Percentiles rank a stretch among this genome's conserved stretches.
These are phyloP conservation scores for Uronychia setigera DNA, from an alignment of 73 alveolate genomes.

Conservation along the genomic window DNA sequence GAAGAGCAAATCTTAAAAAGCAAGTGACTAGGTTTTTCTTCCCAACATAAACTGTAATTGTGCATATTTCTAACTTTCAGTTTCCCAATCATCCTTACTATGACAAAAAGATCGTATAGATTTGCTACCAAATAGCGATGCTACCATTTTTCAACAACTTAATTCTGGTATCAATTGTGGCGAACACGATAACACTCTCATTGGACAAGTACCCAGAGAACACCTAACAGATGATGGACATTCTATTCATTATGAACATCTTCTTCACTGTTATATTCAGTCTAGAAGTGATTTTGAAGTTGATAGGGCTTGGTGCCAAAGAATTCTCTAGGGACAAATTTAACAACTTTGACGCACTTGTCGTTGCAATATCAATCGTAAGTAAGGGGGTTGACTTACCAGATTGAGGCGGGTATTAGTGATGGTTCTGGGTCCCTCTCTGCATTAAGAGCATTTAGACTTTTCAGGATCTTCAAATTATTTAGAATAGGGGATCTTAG, in stretches of 20 bases:
- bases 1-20: too few relatives aligned
- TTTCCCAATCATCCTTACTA: conserved; percentile 3
- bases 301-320: conserved; percentile 63
- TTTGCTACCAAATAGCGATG: background rate
- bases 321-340: conserved; percentile 69
- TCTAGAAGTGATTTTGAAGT: conserved; percentile 60
- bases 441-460: conserved; percentile 20
- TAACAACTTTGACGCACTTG: conserved; percentile 69
- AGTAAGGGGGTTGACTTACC: background rate
- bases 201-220: conserved; percentile 53
- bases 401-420: conserved; percentile 35
- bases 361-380: conserved; percentile 57
- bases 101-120: background rate
- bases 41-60: background rate
- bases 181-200: conserved; percentile 61
- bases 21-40: background rate
- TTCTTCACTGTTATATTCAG: conserved; percentile 49
- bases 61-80: background rate
- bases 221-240: background rate
- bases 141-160: conserved; percentile 13
- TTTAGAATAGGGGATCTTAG: conserved; percentile 32
- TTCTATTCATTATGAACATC: conserved; percentile 14
- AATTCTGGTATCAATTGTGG: conserved; percentile 36
- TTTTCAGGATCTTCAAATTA: conserved; percentile 31
- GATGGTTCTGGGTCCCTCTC: conserved; percentile 17